Evolutionary conservation across 352 stramenopile genomes (phyloP).

Genomic region (Pythium periplocum): DNA sequence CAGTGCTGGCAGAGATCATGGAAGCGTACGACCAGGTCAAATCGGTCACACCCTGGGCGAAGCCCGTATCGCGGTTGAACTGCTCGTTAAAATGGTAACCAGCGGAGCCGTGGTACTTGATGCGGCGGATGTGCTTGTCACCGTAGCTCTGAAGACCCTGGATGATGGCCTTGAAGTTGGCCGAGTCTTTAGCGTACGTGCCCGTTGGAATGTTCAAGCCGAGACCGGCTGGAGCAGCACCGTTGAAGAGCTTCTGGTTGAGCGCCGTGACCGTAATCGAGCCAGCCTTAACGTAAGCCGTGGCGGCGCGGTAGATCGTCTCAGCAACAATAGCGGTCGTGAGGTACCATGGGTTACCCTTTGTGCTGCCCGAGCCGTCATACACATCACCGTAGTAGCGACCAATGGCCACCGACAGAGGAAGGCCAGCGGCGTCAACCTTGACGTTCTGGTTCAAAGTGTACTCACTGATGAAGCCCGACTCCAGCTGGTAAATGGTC

Average conservation of each 20-base stretch:
- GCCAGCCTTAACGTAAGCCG: constrained; percentile 17
- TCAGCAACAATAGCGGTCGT: constrained; percentile 15
- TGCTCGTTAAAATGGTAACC: constrained; percentile 26
- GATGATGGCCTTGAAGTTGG: constrained; percentile 18
- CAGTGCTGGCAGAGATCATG: constrained; percentile 16
- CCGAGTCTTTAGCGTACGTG: constrained; percentile 10
- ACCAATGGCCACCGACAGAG: constrained; percentile 19
- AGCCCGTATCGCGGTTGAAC: constrained; percentile 26
- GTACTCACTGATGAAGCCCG: constrained; percentile 22
- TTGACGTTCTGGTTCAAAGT: constrained; percentile 15
- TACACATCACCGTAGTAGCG: constrained; percentile 24
- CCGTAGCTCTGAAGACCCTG: constrained; percentile 15
- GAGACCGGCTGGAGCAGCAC: constrained; percentile 7
- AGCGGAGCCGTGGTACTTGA: constrained; percentile 20
- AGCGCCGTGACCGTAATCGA: constrained; percentile 15
- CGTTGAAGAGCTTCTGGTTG: constrained; percentile 24
- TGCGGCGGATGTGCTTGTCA: constrained; percentile 20
- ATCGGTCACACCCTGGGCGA: constrained; percentile 22
- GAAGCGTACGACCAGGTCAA: constrained; percentile 26
- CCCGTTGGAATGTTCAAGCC: constrained; percentile 15
- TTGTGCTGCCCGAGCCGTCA: constrained; percentile 13
- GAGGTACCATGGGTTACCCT: constrained; percentile 25
- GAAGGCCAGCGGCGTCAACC: constrained; percentile 8
- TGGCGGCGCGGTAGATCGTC: constrained; percentile 12
- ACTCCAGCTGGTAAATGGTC: constrained; percentile 18